These are phyloP conservation scores for Solanum aculeatissimum DNA, from an alignment of 305 asterid genomes.

Conservation along the genomic window DNA sequence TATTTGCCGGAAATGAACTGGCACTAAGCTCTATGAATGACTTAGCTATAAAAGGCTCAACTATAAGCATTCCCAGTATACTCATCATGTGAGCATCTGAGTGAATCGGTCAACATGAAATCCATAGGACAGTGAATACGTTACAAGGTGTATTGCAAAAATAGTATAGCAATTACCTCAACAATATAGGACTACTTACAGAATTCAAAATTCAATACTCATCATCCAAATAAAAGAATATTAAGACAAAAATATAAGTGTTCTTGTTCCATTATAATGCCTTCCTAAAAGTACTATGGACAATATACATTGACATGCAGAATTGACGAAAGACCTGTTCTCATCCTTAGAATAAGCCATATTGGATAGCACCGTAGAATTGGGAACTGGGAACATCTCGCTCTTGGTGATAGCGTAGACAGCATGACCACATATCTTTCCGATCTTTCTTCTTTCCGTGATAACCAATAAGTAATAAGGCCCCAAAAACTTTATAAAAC, in stretches of 20 bases:
- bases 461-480: constrained; percentile 82
- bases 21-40: constrained; percentile 34
- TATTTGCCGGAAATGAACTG: constrained; percentile 34
- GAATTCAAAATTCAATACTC: constrained; percentile 7
- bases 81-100: background rate
- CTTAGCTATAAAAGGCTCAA: constrained; percentile 24
- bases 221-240: constrained; percentile 8
- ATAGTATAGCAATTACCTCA: constrained; percentile 22
- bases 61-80: background rate
- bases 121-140: constrained; percentile 4
- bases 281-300: constrained; percentile 22
- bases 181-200: constrained; percentile 12
- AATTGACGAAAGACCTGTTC: constrained; percentile 90
- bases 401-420: constrained; percentile 59
- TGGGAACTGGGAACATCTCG: constrained; percentile 57
- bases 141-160: constrained; percentile 11
- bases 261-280: constrained; percentile 16
- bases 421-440: constrained; percentile 75
- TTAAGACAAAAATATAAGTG: constrained; percentile 7
- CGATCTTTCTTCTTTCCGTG: constrained; percentile 70
- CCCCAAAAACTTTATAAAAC: constrained; percentile 75
- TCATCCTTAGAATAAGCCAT: constrained; percentile 78
- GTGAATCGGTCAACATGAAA: background rate
- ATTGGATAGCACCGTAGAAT: constrained; percentile 43
- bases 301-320: constrained; percentile 42